Conservation (phyloP, 352 stramenopile genomes). For the Globisporangium irregulare region DNA sequence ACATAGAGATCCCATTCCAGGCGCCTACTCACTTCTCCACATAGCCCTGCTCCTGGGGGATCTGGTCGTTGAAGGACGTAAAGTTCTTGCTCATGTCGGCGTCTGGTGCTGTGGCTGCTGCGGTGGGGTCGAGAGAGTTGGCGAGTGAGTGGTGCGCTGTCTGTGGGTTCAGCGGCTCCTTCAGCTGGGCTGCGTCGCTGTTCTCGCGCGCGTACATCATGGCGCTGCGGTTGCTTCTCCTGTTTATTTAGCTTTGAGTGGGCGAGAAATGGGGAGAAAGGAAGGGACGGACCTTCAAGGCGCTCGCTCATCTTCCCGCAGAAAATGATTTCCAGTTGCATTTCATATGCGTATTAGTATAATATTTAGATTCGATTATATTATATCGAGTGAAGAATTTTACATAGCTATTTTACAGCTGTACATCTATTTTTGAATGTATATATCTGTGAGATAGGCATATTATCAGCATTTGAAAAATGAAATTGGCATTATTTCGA, state of each 20-base stretch:
- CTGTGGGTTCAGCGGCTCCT: constrained; percentile 22
- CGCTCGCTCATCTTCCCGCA: background rate
- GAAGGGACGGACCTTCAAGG: constrained; percentile 9
- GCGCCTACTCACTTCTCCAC: constrained; percentile 8
- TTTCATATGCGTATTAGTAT: background rate
- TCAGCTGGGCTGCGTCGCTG: constrained; percentile 12
- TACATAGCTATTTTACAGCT: too few relatives aligned
- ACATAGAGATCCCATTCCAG: constrained; percentile 11
- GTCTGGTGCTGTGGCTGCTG: background rate
- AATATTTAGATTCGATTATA: background rate
- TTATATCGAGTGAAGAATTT: too few relatives aligned
- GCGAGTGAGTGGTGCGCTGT: constrained; percentile 4
- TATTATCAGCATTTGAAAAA: background rate
- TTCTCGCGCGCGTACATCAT: constrained; percentile 9
- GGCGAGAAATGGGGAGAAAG: background rate
- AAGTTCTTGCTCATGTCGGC: constrained; percentile 20
- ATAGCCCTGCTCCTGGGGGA: constrained; percentile 22
- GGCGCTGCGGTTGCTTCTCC: background rate
- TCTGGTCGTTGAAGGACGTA: constrained; percentile 16
- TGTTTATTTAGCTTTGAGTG: background rate
- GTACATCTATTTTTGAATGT: background rate
- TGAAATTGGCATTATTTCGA: background rate
- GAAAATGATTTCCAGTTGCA: background rate
- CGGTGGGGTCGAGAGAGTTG: background rate
- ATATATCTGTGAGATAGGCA: background rate